phyloP scores from a whole-genome alignment of 2,329 filamentous ascomycete species.

The Periconia sp. region DNA sequence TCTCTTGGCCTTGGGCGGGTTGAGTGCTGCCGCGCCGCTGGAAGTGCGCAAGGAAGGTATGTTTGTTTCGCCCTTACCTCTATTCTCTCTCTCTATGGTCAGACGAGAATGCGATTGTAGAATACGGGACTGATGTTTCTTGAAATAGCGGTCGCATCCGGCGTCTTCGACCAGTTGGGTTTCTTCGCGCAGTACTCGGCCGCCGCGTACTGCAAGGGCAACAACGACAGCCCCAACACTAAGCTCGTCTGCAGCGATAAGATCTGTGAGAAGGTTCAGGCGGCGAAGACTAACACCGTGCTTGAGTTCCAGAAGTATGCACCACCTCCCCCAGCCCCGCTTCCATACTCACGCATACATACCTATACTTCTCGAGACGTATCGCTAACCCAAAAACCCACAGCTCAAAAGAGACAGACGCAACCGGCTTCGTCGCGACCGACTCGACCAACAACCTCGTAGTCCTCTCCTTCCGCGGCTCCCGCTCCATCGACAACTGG shows the following conservation, averaged over 20 bases:
- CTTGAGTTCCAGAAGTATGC: constrained; percentile 54
- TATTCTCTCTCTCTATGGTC: no score
- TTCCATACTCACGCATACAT: background rate
- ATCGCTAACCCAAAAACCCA: background rate
- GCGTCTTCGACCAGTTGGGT: constrained; percentile 44
- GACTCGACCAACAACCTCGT: constrained; percentile 55
- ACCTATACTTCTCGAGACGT: background rate
- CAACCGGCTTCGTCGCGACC: constrained; percentile 51
- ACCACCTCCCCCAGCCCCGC: background rate
- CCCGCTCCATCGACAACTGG: constrained; percentile 62
- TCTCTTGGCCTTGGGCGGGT: background rate
- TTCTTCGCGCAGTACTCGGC: constrained; percentile 57
- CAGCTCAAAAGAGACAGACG: constrained; percentile 43
- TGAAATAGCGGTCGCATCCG: constrained; percentile 40
- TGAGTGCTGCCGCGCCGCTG: background rate
- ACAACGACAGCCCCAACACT: constrained; percentile 49
- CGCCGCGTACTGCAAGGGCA: constrained; percentile 55
- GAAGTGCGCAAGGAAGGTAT: background rate
- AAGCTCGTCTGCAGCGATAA: constrained; percentile 48
- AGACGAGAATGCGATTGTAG: no score
- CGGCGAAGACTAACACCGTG: constrained; percentile 48
- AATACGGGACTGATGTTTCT: background rate
- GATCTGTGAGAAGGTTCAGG: constrained; percentile 53
- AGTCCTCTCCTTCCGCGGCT: constrained; percentile 63
- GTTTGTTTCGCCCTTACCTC: background rate